Base-by-base conservation (phyloP, 257 asterid species). In the Gardenia jasminoides region DNA sequence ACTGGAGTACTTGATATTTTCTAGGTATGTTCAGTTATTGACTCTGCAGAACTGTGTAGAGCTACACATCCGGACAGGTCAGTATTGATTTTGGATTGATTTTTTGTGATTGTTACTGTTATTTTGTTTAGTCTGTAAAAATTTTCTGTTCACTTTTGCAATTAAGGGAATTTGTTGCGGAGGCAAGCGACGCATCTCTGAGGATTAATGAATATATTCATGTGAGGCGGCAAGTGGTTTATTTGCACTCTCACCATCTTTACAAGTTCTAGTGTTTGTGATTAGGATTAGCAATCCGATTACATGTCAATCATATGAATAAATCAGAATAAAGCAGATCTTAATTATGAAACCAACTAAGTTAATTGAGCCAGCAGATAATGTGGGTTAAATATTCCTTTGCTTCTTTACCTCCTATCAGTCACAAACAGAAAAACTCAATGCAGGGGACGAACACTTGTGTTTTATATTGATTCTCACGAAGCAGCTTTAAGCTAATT, bases 51-150 rank as follows among this genome's bases (percentile, higher is more conserved):
- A 76, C 81, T 95, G 46, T 95, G 99, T 76, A 89, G 98, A 84
- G 97, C 94, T 81, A 95, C 99, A 16, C 99, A 95, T 87, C 99
- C 98, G 12, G 92, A 92, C 83, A 95, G 94, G 99, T 95, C 83
- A 83, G 88, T 77, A 24, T 31, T 6, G 36, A 72, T 6, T 47
- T 47, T 54, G 22, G 28, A 31, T 67, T 61, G 6, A 36, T 19
- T 10, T 52, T 54, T 28, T 0, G 9, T 17, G 33, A 13, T 44
- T 48, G 7, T 39, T 28, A 12, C 64, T 39, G 43, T 52, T 59
- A 20, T 52, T 36, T 59, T 59, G 67, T 26, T 15, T 65, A 43
- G 26, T 2, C 30, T 66, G 66, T 65, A n/a, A 39, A 59, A 24
- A 28, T 80, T 66, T 47, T 43, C 30, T 4, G 4, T 54, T 54